Base-by-base conservation (phyloP, 2,329 filamentous ascomycete genomes). In the Colletotrichum endophyticum region DNA sequence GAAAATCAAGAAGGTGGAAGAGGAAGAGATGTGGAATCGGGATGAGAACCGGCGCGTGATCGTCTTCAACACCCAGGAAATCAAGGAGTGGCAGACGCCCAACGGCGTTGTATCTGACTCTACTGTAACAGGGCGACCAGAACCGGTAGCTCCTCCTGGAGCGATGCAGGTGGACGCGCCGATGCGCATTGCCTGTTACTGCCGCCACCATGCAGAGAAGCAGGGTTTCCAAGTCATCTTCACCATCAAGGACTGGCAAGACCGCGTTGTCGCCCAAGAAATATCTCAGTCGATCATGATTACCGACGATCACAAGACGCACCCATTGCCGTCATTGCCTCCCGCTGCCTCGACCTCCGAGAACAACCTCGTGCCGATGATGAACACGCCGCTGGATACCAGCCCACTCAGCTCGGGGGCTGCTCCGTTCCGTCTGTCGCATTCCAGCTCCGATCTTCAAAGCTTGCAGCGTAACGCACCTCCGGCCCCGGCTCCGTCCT, bases 131-230 rank as follows among this genome's bases (percentile, higher is more conserved):
- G 87, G 87, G 53, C 84, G 85, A 27, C 84, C 85, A 66, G 87
- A 90, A 74, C 85, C 88, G n/a, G 84, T 88, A 32, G 82, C 86
- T 76, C 88, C 85, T 61, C 63, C 79, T 13, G 92, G 92, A 67
- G 91, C 94, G 8, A 92, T 95, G 87, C 94, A 95, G 81, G 93
- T 98, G 27, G 94, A 96, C 79, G 92, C 95, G 3, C 96, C 95
- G 0, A 98, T 99, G 96, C 94, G 96, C 12, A 98, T 99, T 81
- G 95, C 96, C 28, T 99, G 96, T 84, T 99, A 99, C 85, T 99
- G 96, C 85, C 93, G 96, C 25, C 96, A 99, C 83, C 96, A 99
- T 80, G 93, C 94, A 76, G 97, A 99, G 86, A 99, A 99, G 87
- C 88, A 94, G 79, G 96, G 96, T 3, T 99, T 98, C 85, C 89